Percentiles rank a stretch among this genome's conserved stretches.
These are phyloP conservation scores for Hypomontagnella monticulosa DNA, from an alignment of 495 filamentous ascomycete species.

Conservation along the genomic window DNA sequence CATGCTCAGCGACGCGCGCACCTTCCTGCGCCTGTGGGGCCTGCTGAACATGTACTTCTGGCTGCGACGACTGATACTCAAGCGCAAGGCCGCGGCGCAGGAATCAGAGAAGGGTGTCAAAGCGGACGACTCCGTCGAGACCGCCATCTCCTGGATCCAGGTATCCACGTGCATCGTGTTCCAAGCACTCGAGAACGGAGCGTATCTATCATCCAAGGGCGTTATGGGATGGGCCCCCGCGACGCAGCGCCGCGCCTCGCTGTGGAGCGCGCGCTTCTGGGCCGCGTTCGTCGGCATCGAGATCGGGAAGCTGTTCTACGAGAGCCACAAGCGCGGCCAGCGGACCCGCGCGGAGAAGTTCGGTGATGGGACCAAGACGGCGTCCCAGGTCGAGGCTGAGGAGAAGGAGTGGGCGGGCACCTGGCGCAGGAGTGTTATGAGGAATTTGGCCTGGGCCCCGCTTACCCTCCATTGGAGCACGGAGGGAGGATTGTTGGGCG, in stretches of 20 bases:
- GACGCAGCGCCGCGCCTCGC: slow-evolving; percentile 63
- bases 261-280: slow-evolving; percentile 86
- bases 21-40: slow-evolving; percentile 81
- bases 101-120: slow-evolving; percentile 3
- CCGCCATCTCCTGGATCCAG: slow-evolving; percentile 70
- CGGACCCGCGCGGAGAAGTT: slow-evolving; percentile 45
- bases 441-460: slow-evolving; percentile 66
- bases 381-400: slow-evolving; percentile 50
- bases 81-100: slow-evolving; percentile 20
- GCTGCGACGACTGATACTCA: slow-evolving; percentile 64
- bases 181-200: slow-evolving; percentile 85
- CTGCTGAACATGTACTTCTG: slow-evolving; percentile 81
- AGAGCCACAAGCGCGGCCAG: slow-evolving; percentile 42
- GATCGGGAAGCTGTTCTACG: slow-evolving; percentile 69
- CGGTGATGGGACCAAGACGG: slow-evolving; percentile 48
- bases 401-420: slow-evolving; percentile 53
- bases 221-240: slow-evolving; percentile 68
- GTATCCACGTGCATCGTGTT: slow-evolving; percentile 71
- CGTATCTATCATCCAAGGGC: slow-evolving; percentile 76
- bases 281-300: slow-evolving; percentile 79
- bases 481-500: slow-evolving; percentile 71
- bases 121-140: slow-evolving; percentile 51
- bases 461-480: slow-evolving; percentile 82
- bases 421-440: slow-evolving; percentile 58
- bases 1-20: slow-evolving; percentile 71